Percentiles rank a stretch among this genome's conserved stretches.
phyloP scores from a whole-genome alignment of 23 red algal genomes.

The Gracilaria gracilis region DNA sequence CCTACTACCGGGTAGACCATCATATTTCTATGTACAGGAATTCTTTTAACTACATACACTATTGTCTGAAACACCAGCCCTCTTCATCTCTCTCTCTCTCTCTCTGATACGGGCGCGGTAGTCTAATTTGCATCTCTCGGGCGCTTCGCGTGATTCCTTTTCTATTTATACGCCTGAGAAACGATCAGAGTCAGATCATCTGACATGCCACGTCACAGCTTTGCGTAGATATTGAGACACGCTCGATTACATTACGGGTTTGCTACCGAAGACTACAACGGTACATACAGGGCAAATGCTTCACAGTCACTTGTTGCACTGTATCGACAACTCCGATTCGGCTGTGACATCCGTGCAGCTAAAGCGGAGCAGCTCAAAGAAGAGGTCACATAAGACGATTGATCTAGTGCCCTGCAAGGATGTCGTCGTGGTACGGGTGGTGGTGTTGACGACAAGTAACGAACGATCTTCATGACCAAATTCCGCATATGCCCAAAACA shows the following conservation, averaged over 20 bases:
- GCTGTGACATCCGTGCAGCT: background rate
- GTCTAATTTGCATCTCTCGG: background rate
- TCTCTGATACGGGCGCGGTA: too few relatives aligned
- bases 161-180: background rate
- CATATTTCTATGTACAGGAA: background rate
- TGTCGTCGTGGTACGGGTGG: background rate
- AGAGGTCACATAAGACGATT: background rate
- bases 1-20: background rate
- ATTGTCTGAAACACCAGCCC: too few relatives aligned
- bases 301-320: background rate
- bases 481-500: too few relatives aligned
- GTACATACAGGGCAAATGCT: background rate
- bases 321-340: conserved; percentile 7
- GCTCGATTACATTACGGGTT: background rate
- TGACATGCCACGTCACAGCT: conserved; percentile 15
- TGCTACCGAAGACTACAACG: background rate
- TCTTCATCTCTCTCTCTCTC: background rate
- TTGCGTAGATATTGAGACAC: background rate
- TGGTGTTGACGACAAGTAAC: background rate
- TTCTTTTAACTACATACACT: too few relatives aligned
- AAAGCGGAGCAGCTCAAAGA: background rate
- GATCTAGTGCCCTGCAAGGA: background rate
- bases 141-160: background rate
- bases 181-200: background rate
- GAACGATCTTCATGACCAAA: background rate